Percentiles rank a stretch among this genome's conserved stretches.
Evolutionary conservation across 306 rosid genomes (phyloP).

Genomic region (cucumber (Cucumis sativus)): DNA sequence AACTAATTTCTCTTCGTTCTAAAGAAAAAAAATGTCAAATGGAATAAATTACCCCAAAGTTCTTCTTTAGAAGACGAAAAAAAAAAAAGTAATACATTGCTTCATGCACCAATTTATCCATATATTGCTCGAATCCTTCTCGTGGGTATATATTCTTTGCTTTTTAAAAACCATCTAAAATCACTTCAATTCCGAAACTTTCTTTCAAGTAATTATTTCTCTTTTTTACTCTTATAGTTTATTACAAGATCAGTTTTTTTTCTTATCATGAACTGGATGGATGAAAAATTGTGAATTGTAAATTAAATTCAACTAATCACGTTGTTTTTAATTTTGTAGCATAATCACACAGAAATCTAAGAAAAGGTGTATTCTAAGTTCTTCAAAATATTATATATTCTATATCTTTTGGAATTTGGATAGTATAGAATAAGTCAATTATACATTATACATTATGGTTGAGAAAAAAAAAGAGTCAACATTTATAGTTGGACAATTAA

Average conservation of each 20-base stretch:
- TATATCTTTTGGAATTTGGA: too few relatives aligned
- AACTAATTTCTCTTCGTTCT: not conserved
- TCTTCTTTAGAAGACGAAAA: not conserved
- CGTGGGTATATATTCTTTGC: not conserved
- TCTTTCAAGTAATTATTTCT: not conserved
- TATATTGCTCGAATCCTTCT: too few relatives aligned
- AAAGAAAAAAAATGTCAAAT: not conserved
- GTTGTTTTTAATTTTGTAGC: too few relatives aligned
- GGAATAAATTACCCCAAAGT: not conserved
- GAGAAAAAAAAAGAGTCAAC: not conserved
- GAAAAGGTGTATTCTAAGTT: too few relatives aligned
- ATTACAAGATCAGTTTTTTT: not conserved
- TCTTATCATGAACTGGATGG: not conserved
- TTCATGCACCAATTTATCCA: too few relatives aligned
- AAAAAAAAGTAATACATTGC: not conserved
- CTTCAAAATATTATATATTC: too few relatives aligned
- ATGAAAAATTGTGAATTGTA: too few relatives aligned
- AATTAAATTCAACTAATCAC: not conserved
- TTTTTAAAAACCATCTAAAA: not conserved
- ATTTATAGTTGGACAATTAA: not conserved
- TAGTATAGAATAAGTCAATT: not conserved
- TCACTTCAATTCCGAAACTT: not conserved
- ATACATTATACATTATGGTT: not conserved
- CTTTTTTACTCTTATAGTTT: not conserved
- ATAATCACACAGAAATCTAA: too few relatives aligned